A percentile compares a stretch with the other conserved stretches of the same genome.
These are phyloP conservation scores for Malus sylvestris DNA, from an alignment of 306 rosid genomes.

Conservation along the genomic window DNA sequence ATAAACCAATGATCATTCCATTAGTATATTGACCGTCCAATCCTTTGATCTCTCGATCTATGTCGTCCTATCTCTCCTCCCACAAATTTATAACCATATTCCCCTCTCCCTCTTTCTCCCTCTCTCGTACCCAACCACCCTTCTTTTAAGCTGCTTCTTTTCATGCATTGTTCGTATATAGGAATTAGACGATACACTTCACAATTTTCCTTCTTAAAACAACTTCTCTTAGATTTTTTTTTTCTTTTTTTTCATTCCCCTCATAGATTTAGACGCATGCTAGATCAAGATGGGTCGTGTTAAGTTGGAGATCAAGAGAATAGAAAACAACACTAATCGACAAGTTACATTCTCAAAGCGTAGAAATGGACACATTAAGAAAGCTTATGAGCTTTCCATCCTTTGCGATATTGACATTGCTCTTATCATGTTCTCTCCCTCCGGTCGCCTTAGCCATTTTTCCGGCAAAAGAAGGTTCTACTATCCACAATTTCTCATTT, in stretches of 20 bases:
- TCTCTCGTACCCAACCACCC: slow-evolving; percentile 35
- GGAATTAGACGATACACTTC: background rate
- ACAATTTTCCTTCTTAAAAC: slow-evolving; percentile 1
- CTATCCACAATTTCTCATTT: background rate
- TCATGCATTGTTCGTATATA: slow-evolving; percentile 17
- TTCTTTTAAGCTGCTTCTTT: slow-evolving; percentile 46
- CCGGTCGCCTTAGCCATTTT: slow-evolving; percentile 56
- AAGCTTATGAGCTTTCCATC: slow-evolving; percentile 73
- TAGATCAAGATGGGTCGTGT: slow-evolving; percentile 66
- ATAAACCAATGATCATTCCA: background rate
- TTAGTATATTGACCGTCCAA: slow-evolving; percentile 6
- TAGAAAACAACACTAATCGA: slow-evolving; percentile 65
- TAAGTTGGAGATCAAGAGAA: slow-evolving; percentile 75
- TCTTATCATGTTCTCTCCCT: slow-evolving; percentile 73
- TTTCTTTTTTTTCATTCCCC: background rate
- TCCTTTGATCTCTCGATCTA: slow-evolving; percentile 28
- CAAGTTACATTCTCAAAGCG: slow-evolving; percentile 85
- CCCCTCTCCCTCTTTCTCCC: slow-evolving; percentile 27
- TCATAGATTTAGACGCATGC: background rate
- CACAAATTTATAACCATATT: slow-evolving; percentile 49
- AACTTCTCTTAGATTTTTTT: background rate
- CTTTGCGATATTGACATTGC: slow-evolving; percentile 84
- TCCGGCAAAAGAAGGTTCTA: slow-evolving; percentile 60
- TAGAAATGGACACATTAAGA: slow-evolving; percentile 81
- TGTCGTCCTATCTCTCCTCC: slow-evolving; percentile 39